Percentiles rank a stretch among this genome's conserved stretches.
Conservation (phyloP, 192 early-diverging fungal species). For the Gaertneriomyces semiglobifer region DNA sequence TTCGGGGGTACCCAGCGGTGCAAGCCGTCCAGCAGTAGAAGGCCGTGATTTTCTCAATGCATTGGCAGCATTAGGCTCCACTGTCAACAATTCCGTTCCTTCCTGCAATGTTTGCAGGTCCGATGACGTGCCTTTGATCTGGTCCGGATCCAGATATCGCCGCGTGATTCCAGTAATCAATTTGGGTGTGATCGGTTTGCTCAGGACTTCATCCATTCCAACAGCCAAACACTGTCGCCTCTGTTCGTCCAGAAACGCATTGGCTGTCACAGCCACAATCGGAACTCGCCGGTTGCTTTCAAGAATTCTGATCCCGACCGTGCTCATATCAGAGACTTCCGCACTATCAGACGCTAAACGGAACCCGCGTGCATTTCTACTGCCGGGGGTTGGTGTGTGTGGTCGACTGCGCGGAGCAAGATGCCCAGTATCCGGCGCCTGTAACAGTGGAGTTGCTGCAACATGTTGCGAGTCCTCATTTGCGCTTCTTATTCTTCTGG, state of each 20-base stretch:
- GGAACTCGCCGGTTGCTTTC: conserved; percentile 19
- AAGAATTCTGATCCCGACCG: conserved; percentile 16
- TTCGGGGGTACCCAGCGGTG: too few relatives aligned
- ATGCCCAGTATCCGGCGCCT: too few relatives aligned
- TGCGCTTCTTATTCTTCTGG: conserved; percentile 20
- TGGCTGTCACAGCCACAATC: conserved; percentile 24
- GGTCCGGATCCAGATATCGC: conserved; percentile 23
- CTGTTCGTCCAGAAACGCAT: conserved; percentile 29
- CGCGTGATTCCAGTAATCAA: conserved; percentile 12
- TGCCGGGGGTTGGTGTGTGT: neutral
- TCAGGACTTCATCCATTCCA: conserved; percentile 23
- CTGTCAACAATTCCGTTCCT: too few relatives aligned
- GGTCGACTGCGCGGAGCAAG: neutral
- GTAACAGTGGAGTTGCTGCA: neutral
- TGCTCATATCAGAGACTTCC: neutral
- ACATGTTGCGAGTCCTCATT: conserved; percentile 6
- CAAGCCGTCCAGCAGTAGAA: too few relatives aligned
- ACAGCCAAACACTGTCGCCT: conserved; percentile 25
- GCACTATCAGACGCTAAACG: neutral
- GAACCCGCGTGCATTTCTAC: neutral
- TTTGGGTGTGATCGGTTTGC: conserved; percentile 22
- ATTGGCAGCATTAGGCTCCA: too few relatives aligned
- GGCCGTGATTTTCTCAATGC: too few relatives aligned
- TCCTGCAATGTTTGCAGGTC: too few relatives aligned
- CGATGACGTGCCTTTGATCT: neutral